Evolutionary conservation across 2,329 filamentous ascomycete genomes (phyloP).

Genomic region (Penicillium olsonii): DNA sequence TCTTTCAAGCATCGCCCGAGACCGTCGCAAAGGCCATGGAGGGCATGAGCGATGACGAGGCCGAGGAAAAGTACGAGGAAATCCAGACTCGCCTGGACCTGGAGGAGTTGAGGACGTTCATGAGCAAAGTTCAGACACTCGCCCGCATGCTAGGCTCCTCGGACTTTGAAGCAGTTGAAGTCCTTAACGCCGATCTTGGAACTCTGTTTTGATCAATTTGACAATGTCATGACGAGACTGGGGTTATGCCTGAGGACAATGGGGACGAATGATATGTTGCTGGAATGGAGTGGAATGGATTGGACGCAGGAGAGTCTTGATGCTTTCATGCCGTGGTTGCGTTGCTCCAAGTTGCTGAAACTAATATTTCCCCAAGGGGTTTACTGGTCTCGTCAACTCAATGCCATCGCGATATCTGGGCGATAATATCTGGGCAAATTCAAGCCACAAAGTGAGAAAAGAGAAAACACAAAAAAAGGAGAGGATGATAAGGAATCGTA

Average conservation of each 20-base stretch:
- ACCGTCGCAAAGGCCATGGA: neutral
- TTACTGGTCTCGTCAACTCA: no score
- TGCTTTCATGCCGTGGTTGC: no score
- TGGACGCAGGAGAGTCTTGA: no score
- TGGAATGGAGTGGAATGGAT: no score
- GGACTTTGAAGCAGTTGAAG: neutral
- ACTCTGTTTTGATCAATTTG: slow-evolving; percentile 3
- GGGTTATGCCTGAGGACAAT: no score
- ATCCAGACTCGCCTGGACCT: neutral
- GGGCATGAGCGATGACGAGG: neutral
- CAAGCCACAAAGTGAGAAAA: neutral
- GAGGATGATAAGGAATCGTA: neutral
- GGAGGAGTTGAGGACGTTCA: slow-evolving; percentile 1
- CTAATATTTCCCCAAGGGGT: no score
- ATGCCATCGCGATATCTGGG: neutral
- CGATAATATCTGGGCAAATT: no score
- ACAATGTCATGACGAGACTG: no score
- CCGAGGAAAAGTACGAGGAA: neutral
- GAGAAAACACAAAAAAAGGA: neutral
- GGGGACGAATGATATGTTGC: no score
- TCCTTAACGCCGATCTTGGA: slow-evolving; percentile 3
- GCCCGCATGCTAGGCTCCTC: slow-evolving; percentile 5
- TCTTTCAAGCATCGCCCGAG: neutral
- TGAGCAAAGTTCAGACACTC: slow-evolving; percentile 3
- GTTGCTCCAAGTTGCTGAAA: no score